Evolutionary conservation across 306 rosid genomes (phyloP).

Genomic region (Nissolia schottii): DNA sequence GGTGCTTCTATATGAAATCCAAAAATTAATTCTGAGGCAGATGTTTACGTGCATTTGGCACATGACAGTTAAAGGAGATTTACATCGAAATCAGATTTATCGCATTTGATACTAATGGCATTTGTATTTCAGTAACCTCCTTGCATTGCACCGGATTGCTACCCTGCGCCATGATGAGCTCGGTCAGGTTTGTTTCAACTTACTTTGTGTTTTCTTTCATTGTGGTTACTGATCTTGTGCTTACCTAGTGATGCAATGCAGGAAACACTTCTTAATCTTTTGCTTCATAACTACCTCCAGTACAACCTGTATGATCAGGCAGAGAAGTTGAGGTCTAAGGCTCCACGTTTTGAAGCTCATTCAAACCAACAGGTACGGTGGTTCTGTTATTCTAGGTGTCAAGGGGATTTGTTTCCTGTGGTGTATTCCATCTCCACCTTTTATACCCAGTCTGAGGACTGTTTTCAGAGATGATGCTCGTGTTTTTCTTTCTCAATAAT

Average conservation of each 20-base stretch:
- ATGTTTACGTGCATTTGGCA: too few relatives aligned
- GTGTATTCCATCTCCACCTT: not conserved
- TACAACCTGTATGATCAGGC: constrained; percentile 93
- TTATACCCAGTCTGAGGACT: not conserved
- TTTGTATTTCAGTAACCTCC: constrained; percentile 61
- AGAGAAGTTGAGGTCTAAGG: constrained; percentile 96
- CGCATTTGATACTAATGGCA: not conserved
- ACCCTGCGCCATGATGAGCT: constrained; percentile 95
- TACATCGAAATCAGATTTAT: not conserved
- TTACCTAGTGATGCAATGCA: constrained; percentile 39
- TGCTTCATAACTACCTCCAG: constrained; percentile 94
- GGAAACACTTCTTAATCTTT: constrained; percentile 93
- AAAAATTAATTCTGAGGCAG: too few relatives aligned
- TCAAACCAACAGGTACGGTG: constrained; percentile 88
- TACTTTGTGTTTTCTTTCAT: not conserved
- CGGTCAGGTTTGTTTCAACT: constrained; percentile 77
- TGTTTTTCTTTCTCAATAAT: not conserved
- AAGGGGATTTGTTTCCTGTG: not conserved
- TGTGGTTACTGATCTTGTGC: constrained; percentile 22
- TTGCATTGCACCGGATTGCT: constrained; percentile 87
- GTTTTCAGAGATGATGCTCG: not conserved
- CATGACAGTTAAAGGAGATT: too few relatives aligned
- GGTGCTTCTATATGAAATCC: not conserved
- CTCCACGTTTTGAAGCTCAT: constrained; percentile 97
- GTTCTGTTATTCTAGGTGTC: not conserved